These are phyloP conservation scores for Paxillus rubicundulus DNA, from an alignment of 768 basidiomycete genomes.

Conservation along the genomic window DNA sequence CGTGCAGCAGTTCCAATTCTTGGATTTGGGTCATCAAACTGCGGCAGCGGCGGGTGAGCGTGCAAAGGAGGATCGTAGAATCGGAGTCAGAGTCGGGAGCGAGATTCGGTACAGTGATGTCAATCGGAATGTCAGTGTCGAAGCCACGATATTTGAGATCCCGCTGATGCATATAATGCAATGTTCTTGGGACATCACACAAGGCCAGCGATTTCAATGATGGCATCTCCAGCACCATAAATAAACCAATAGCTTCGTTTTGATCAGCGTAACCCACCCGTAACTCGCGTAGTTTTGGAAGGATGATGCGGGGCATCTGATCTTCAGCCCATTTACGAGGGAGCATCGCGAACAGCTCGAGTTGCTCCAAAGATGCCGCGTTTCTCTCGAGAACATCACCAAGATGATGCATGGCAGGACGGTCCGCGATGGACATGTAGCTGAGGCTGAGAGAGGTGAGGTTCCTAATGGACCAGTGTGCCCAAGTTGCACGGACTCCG, in stretches of 20 bases:
- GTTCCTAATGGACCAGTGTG: background rate
- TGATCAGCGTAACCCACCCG: background rate
- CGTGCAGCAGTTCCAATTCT: background rate
- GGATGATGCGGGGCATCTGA: background rate
- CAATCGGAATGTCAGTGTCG: background rate
- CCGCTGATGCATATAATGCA: background rate
- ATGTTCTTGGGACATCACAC: background rate
- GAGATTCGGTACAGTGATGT: background rate
- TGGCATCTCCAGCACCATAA: background rate
- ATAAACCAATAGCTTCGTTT: background rate
- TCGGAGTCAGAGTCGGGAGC: background rate
- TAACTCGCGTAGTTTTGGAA: background rate
- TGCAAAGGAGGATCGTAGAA: background rate
- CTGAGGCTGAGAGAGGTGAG: constrained; percentile 4
- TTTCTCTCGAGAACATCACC: background rate
- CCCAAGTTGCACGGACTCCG: background rate
- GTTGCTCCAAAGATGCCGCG: background rate
- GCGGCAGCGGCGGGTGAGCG: background rate
- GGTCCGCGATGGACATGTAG: background rate
- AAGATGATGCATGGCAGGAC: background rate
- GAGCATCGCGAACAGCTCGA: constrained; percentile 1
- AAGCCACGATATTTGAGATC: background rate
- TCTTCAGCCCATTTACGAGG: background rate
- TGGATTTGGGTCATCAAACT: background rate
- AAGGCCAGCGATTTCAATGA: constrained; percentile 1